Conservation (phyloP, 345 rosid genomes). For the Aquilaria sinensis region DNA sequence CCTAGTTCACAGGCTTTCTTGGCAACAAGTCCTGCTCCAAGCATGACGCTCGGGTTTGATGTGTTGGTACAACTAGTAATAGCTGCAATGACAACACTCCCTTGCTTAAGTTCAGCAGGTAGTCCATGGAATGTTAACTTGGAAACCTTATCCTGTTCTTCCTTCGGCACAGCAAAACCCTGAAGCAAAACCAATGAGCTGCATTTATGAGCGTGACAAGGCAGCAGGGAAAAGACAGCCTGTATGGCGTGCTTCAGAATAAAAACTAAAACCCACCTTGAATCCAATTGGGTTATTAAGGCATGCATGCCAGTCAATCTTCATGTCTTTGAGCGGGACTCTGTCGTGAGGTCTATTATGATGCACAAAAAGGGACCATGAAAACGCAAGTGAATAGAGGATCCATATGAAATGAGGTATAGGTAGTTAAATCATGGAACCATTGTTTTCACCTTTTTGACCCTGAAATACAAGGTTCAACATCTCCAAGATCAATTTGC, state of each 20-base stretch:
- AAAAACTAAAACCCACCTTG: conserved; percentile 40
- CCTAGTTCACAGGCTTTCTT: conserved; percentile 74
- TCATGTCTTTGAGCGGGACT: conserved; percentile 74
- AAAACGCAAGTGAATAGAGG: background rate
- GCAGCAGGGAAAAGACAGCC: background rate
- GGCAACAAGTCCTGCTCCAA: conserved; percentile 74
- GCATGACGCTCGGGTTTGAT: conserved; percentile 83
- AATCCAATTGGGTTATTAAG: conserved; percentile 69
- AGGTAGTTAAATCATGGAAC: background rate
- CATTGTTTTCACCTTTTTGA: conserved; percentile 59
- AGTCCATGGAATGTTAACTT: conserved; percentile 52
- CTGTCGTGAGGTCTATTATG: conserved; percentile 72
- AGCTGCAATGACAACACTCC: conserved; percentile 78
- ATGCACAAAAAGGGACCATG: conserved; percentile 8
- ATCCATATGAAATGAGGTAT: background rate
- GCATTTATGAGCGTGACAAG: background rate
- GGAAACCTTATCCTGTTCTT: conserved; percentile 45
- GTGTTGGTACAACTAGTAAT: conserved; percentile 82
- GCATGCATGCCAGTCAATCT: conserved; percentile 88
- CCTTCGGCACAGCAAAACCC: conserved; percentile 77
- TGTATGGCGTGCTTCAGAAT: background rate
- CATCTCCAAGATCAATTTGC: conserved; percentile 63
- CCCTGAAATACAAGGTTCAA: conserved; percentile 85
- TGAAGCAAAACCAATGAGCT: conserved; percentile 14
- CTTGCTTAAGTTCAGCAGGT: conserved; percentile 68